phyloP scores from a whole-genome alignment of 139 green algal genomes.

The Nannochloris sp. region DNA sequence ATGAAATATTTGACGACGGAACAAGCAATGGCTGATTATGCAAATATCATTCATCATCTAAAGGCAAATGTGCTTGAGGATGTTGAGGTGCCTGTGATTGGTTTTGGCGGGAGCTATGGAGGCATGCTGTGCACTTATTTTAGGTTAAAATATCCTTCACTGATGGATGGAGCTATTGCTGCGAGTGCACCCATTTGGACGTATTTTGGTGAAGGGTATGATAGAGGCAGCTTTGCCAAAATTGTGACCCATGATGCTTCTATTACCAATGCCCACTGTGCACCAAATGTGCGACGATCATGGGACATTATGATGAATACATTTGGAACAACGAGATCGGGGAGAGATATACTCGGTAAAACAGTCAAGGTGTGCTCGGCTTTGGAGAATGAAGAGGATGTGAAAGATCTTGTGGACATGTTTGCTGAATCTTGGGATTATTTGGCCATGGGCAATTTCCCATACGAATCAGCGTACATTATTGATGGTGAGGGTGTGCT shows the following conservation, averaged over 20 bases:
- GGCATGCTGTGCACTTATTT: conserved; percentile 68
- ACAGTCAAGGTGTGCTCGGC: conserved; percentile 1
- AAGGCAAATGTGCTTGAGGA: conserved; percentile 22
- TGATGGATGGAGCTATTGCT: conserved; percentile 76
- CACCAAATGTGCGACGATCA: background rate
- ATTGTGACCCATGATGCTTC: conserved; percentile 44
- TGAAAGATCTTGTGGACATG: conserved; percentile 30
- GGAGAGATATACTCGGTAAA: background rate
- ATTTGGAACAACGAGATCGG: conserved; percentile 2
- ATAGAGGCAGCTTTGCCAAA: conserved; percentile 31
- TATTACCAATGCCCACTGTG: conserved; percentile 22
- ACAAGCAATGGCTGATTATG: conserved; percentile 69
- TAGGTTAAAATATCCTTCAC: conserved; percentile 64
- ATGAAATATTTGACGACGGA: conserved; percentile 46
- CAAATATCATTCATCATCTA: conserved; percentile 46
- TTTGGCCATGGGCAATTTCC: conserved; percentile 43
- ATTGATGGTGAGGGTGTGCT: conserved; percentile 38
- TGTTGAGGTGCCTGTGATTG: conserved; percentile 42
- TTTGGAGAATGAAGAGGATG: conserved; percentile 21
- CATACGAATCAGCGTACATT: conserved; percentile 49
- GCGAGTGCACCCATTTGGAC: conserved; percentile 85
- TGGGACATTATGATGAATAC: conserved; percentile 8
- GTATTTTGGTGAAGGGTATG: conserved; percentile 49
- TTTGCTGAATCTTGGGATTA: conserved; percentile 30
- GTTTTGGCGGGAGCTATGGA: conserved; percentile 68